Base-by-base conservation (phyloP, 2,329 filamentous ascomycete species). In the Ceratocystis lukuohia region DNA sequence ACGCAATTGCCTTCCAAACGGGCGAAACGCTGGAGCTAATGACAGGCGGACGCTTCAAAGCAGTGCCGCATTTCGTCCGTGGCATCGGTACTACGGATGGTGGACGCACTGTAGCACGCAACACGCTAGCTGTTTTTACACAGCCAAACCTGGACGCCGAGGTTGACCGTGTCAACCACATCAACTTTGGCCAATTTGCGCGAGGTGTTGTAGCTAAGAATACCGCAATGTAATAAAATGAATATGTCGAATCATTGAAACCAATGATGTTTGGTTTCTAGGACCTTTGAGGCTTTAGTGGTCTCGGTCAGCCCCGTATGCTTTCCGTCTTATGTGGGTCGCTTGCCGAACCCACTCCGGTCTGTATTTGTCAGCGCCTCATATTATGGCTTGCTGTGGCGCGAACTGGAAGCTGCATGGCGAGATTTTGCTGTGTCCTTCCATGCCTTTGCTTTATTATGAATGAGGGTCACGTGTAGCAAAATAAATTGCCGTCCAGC, bases 1-100 rank as follows among this genome's bases (percentile, higher is more conserved):
- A 96, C 73, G 94, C 91, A 75, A 87, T 99, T 62, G 94, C 90
- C 0, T 99, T 99, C 74, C 93, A 99, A 79, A 99, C 93, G 0
- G 94, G 93, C 1, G 91, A 96, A 77, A 88, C 93, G 0, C 79
- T 99, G 63, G 88, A 97, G 76, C 81, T 90, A 67, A 96, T 99
- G 73, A 97, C 93, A 0, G 80, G 83, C n/a, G 94, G 94, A 8
- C 86, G 84, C 72, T 96, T 99, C 79, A 90, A 88, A 76, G 94
- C 94, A 1, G 94, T 97, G 68, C 93, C 94, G 70, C 94, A 99
- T 78, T 97, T 96, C 75, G 94, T 99, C 7, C 82, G 88, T 70
- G 93, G 92, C 0, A 86, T 88, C 3, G 80, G 83, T 70, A 79
- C 82, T 0, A 81, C 80, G 57, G 77, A 75, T 46, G 75, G 80